Base-by-base conservation (phyloP, 2,329 filamentous ascomycete genomes). In the Fusarium pilosicola region DNA sequence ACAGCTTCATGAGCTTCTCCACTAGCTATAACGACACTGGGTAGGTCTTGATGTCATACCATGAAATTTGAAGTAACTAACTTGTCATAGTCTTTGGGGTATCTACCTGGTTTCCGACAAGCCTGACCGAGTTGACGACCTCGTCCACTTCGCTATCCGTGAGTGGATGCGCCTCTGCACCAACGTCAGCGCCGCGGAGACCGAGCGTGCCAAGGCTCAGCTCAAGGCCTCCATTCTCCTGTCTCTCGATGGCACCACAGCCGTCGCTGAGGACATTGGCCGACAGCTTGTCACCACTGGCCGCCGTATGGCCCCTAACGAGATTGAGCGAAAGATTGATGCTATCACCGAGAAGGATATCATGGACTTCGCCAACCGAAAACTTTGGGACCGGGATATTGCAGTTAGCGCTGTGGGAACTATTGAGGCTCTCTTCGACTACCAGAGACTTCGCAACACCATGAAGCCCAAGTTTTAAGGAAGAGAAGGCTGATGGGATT, bases 1-100 rank as follows among this genome's bases (percentile, higher is more conserved):
- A 97, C 89, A 98, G 95, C 91, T 99, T 98, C 90, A 99, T 99
- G 97, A 97, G 94, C 88, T 99, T 99, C 88, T 98, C 95, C 76
- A 99, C 96, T 77, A 97, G 94, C 89, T 99, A 99, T 88, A 98
- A 95, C 82, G 96, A 99, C 85, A 99, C 96, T 83, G 96, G 95
- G 95, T 97, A 90, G 85, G 92, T 60, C 39, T 36, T 58, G 61
- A 26, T 17, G 32, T 22, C 12, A 20, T n/a, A 20, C 13, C 17
- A 36, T 24, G 24, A 28, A 22, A n/a, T 36, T 34, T 34, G n/a
- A 9, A 65, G 44, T 72, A 65, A 58, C 79, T 81, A 76, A 83
- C 65, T 24, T 58, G 8, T 38, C 44, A 10, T 80, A 97, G 96
- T 89, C 94, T 99, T 78, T 99, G 96, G 96, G 96, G 96, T 87